phyloP scores from a whole-genome alignment of 495 filamentous ascomycete species.

The Trichoderma erinaceum region DNA sequence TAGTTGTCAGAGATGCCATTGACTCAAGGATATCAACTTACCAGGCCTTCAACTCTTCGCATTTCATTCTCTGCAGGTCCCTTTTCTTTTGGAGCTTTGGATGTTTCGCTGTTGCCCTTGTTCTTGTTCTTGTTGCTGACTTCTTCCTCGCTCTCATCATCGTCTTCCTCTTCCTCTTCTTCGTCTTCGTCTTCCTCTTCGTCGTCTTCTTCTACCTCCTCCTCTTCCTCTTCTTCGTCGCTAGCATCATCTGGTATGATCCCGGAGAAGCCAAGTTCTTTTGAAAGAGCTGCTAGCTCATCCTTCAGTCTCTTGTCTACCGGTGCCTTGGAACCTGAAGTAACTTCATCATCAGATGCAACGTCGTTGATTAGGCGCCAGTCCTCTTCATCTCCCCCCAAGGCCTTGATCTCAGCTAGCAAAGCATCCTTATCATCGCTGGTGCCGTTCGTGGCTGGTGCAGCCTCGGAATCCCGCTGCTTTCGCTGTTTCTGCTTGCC shows the following conservation, averaged over 20 bases:
- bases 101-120: constrained; percentile 22
- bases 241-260: constrained; percentile 28
- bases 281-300: constrained; percentile 39
- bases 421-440: constrained; percentile 49
- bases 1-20: constrained; percentile 21
- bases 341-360: constrained; percentile 57
- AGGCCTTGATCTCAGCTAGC: constrained; percentile 64
- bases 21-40: constrained; percentile 9
- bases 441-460: constrained; percentile 25
- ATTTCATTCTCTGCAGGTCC: constrained; percentile 15
- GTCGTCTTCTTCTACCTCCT: constrained; percentile 21
- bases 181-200: constrained; percentile 27
- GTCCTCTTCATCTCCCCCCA: constrained; percentile 75
- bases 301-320: constrained; percentile 33
- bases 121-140: constrained; percentile 12
- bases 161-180: constrained; percentile 23
- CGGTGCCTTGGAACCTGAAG: constrained; percentile 23
- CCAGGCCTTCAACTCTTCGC: constrained; percentile 1
- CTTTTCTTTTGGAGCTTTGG: constrained; percentile 19
- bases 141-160: constrained; percentile 19
- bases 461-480: constrained; percentile 26
- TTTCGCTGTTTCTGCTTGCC: constrained; percentile 42
- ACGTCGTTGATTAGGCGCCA: constrained; percentile 57
- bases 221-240: constrained; percentile 27
- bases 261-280: constrained; percentile 42